These are phyloP conservation scores for Phaffomyces antillensis DNA, from an alignment of 805 yeast species.

Conservation along the genomic window DNA sequence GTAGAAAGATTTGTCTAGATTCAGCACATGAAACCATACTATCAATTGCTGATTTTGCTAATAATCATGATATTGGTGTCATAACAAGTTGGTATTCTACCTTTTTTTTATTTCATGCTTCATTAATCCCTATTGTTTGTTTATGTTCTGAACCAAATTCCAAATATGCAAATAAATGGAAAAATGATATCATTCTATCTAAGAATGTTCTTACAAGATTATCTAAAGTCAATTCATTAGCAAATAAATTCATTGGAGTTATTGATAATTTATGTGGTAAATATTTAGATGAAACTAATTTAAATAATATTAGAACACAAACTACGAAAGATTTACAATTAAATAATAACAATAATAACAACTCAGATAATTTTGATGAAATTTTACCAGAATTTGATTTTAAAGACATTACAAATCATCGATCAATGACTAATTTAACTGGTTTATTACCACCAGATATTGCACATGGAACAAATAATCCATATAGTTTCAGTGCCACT, in stretches of 20 bases:
- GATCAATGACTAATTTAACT: conserved; percentile 16
- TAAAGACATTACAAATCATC: conserved; percentile 17
- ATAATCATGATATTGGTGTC: conserved; percentile 32
- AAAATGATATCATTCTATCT: conserved; percentile 34
- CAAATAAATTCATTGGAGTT: conserved; percentile 37
- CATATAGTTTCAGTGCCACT: too few relatives aligned
- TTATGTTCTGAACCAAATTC: conserved; percentile 44
- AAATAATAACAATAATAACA: background rate
- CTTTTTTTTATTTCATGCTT: conserved; percentile 57
- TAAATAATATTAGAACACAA: conserved; percentile 4
- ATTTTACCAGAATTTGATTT: conserved; percentile 21
- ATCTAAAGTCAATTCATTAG: conserved; percentile 36
- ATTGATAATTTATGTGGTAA: conserved; percentile 36
- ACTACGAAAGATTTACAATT: background rate
- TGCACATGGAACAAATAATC: background rate
- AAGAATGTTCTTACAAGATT: conserved; percentile 32
- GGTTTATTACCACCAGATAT: conserved; percentile 21
- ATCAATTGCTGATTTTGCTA: conserved; percentile 37
- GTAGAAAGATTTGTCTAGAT: conserved; percentile 42
- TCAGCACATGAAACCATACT: conserved; percentile 46
- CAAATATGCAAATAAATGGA: conserved; percentile 38
- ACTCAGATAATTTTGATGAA: background rate
- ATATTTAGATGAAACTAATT: conserved; percentile 17
- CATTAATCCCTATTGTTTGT: conserved; percentile 49
- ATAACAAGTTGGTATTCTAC: conserved; percentile 58